A percentile compares a stretch with the other conserved stretches of the same genome.
phyloP scores from a whole-genome alignment of 1,284 basidiomycete species.

The Austropuccinia psidii region DNA sequence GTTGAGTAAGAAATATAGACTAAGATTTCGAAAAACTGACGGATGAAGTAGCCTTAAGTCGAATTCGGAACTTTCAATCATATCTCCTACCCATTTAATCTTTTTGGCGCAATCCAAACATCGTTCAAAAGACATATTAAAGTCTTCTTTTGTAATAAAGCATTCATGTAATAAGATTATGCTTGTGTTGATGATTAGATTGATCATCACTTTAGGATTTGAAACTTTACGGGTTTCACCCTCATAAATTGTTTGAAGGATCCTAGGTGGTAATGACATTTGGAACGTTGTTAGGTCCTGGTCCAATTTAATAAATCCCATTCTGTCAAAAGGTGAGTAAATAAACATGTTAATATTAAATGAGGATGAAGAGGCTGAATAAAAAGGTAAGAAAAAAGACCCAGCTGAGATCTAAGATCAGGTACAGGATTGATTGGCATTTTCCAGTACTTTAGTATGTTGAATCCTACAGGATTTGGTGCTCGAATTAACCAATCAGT shows the following conservation, averaged over 20 bases:
- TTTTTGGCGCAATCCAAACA: conserved; percentile 11
- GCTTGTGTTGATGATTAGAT: conserved; percentile 1
- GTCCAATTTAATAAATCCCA: neutral
- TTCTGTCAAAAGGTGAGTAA: neutral
- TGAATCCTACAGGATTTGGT: conserved; percentile 27
- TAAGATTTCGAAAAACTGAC: neutral
- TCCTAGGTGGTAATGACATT: neutral
- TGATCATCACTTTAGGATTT: conserved; percentile 1
- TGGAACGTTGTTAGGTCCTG: conserved; percentile 20
- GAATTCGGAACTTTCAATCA: neutral
- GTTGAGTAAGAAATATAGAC: neutral
- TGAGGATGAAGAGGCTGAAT: neutral
- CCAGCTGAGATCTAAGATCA: conserved; percentile 18
- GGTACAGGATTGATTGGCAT: conserved; percentile 7
- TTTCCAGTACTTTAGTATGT: conserved; percentile 18
- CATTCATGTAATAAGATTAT: conserved; percentile 19
- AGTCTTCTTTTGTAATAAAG: neutral
- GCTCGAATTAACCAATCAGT: conserved; percentile 26
- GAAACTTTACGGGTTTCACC: conserved; percentile 6
- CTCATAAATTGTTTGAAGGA: conserved; percentile 7
- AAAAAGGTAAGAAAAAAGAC: neutral
- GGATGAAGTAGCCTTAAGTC: conserved; percentile 25
- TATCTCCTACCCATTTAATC: neutral
- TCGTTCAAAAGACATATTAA: neutral
- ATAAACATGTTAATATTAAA: neutral